Percentiles rank a stretch among this genome's conserved stretches.
Evolutionary conservation across 306 rosid genomes (phyloP).

Genomic region (Sechiopsis laciniata): DNA sequence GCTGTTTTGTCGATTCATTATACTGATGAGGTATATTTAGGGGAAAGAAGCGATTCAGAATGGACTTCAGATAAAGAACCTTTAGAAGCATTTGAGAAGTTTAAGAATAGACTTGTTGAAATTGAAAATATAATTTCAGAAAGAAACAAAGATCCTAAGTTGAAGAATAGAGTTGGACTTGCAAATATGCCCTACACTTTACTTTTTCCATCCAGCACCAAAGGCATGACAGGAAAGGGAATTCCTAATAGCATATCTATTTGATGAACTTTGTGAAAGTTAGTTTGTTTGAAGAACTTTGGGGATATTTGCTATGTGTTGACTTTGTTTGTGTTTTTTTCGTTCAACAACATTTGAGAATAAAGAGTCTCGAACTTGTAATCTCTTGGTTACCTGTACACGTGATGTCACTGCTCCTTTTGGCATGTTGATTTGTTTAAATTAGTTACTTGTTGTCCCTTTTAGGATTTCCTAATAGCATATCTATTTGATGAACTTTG

Average conservation of each 20-base stretch:
- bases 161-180: neutral
- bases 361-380: no score
- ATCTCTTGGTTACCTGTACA: no score
- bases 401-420: no score
- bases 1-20: neutral
- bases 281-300: no score
- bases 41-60: neutral
- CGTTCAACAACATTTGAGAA: no score
- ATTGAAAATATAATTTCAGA: neutral
- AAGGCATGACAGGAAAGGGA: neutral
- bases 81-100: neutral
- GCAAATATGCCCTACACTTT: neutral
- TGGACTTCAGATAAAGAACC: neutral
- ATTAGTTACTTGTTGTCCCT: no score
- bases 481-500: constrained; percentile 29
- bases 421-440: no score
- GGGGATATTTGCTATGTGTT: no score
- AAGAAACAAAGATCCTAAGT: neutral
- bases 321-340: no score
- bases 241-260: neutral
- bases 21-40: neutral
- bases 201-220: neutral
- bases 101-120: neutral
- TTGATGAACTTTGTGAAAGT: neutral
- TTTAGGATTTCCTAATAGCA: constrained; percentile 59